A percentile compares a stretch with the other conserved stretches of the same genome.
Evolutionary conservation across 345 rosid species (phyloP).

Genomic region (Hirschfeldia incana): DNA sequence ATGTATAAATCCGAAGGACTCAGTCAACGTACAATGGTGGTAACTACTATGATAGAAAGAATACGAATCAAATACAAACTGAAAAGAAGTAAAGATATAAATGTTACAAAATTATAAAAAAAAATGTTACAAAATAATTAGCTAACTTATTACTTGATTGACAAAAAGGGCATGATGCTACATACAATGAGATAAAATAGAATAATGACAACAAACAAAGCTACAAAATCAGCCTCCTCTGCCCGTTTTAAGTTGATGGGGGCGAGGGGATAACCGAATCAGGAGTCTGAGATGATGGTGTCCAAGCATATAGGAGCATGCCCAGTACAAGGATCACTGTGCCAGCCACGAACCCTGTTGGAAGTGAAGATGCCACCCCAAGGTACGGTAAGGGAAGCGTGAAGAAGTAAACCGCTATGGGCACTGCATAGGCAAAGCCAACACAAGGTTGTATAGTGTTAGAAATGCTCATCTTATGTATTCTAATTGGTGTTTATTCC

Average conservation of each 20-base stretch:
- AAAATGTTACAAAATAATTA: not conserved
- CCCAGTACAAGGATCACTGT: conserved; percentile 75
- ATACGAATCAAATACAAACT: not conserved
- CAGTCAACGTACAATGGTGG: not conserved
- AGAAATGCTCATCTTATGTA: not conserved
- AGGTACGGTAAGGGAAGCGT: conserved; percentile 89
- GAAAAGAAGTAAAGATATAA: not conserved
- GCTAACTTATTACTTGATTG: not conserved
- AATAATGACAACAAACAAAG: not conserved
- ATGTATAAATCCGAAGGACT: no score
- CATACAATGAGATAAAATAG: not conserved
- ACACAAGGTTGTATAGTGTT: not conserved
- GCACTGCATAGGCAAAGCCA: conserved; percentile 52
- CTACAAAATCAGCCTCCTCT: conserved; percentile 11
- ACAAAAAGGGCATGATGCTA: not conserved
- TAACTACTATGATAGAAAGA: not conserved
- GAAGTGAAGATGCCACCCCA: conserved; percentile 81
- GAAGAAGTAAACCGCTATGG: conserved; percentile 74
- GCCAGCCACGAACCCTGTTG: conserved; percentile 81
- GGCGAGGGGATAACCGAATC: conserved; percentile 30
- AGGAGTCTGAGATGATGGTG: conserved; percentile 48
- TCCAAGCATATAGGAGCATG: conserved; percentile 74
- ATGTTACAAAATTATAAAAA: not conserved
- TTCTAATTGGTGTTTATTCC: not conserved
- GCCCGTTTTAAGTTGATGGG: conserved; percentile 22